Percentiles rank a stretch among this genome's conserved stretches.
Conservation (phyloP, 257 asterid genomes). For the Linderniella brevidens region DNA sequence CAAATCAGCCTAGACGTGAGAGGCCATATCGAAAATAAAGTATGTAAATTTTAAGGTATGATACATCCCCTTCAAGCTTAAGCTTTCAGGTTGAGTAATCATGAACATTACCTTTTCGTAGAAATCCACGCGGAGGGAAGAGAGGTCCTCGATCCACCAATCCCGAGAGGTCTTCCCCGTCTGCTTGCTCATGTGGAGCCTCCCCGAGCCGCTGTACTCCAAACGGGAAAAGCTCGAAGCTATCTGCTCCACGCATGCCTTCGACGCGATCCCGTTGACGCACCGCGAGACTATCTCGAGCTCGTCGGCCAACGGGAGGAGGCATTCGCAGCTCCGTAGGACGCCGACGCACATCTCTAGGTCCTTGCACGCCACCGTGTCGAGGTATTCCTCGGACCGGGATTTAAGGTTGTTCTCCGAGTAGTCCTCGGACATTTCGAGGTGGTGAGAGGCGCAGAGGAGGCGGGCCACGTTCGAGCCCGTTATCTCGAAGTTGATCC, state of each 20-base stretch:
- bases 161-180: conserved; percentile 38
- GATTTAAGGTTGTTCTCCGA: conserved; percentile 65
- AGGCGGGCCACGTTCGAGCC: conserved; percentile 70
- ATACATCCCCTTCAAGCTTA: too few relatives aligned
- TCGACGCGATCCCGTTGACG: conserved; percentile 76
- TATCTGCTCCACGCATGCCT: conserved; percentile 94
- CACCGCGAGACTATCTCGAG: conserved; percentile 46
- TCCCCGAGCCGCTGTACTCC: conserved; percentile 54
- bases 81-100: too few relatives aligned
- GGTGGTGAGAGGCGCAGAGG: conserved; percentile 66
- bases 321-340: conserved; percentile 57
- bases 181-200: conserved; percentile 83
- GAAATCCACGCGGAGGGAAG: conserved; percentile 54
- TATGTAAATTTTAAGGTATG: too few relatives aligned
- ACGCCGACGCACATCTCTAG: conserved; percentile 85
- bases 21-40: too few relatives aligned
- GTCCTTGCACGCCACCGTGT: conserved; percentile 47
- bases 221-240: conserved; percentile 88
- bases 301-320: conserved; percentile 92
- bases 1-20: too few relatives aligned
- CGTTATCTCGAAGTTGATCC: conserved; percentile 81
- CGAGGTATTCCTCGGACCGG: conserved; percentile 67
- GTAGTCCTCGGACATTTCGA: conserved; percentile 79
- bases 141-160: conserved; percentile 96
- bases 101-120: conserved; percentile 60